Evolutionary conservation across 2,329 filamentous ascomycete genomes (phyloP), one percentile per base, ranked within the genome.

Genomic region (Apiospora rasikravindrae): DNA sequence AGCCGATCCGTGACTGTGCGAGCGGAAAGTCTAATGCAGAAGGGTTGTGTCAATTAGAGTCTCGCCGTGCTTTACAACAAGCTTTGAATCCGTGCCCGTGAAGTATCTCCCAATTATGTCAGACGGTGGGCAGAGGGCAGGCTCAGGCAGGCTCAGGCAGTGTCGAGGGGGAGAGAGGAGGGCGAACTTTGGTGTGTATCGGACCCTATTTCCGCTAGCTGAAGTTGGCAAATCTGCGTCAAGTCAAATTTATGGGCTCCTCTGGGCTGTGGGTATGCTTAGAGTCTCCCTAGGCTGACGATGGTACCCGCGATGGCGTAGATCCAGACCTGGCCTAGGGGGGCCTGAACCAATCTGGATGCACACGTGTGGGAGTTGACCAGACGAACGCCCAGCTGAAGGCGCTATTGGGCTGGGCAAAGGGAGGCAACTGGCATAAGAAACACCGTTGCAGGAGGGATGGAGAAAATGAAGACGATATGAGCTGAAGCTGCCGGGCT

Each of bases 1-100:
- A 64, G 57, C 57, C 57, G 57, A 64, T 64, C 57, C 57, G 57
- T 64, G 57, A 64, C 57, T 33, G 47, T 69, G 67, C 67, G 67
- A 69, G 26, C 67, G 44, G 67, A 49, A 69, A 69, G 67, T 69
- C 67, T 69, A 69, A 69, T 69, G 26, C 26, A 29, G 10, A 69
- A 49, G 44, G 33, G 67, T 64, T 64, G 57, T 64, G 57, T 24
- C 57, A 69, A 69, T 69, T 49, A 69, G 67, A 69, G 67, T 69
- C 67, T 29, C 29, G 44, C 26, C 26, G 44, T 29, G 47, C 44
- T 49, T 69, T 26, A 49, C 44, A 69, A 69, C 33, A 69, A 69
- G 67, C 67, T 69, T 69, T 69, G 67, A 49, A 69, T n/a, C 67
- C 42, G 67, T 69, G 67, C 67, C 47, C 44, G 44, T 49, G 67